These are phyloP conservation scores for Leccinum fibrillosum DNA, from an alignment of 768 basidiomycete species.

Conservation along the genomic window DNA sequence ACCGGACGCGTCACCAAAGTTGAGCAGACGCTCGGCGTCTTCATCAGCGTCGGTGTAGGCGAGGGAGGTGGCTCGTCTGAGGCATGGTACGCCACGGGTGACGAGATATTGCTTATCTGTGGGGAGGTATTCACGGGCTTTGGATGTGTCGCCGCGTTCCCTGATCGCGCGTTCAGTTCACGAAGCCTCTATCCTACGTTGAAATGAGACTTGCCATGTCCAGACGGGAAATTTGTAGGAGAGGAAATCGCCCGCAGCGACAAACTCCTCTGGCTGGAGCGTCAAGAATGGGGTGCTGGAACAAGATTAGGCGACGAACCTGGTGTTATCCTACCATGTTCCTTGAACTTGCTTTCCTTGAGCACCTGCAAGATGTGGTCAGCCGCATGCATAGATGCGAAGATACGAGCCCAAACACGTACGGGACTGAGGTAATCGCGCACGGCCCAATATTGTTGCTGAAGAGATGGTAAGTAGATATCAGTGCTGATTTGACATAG, in stretches of 20 bases:
- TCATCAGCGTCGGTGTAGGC: conserved; percentile 96
- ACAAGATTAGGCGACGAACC: conserved; percentile 44
- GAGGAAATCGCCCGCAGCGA: conserved; percentile 96
- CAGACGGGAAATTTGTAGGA: conserved; percentile 98
- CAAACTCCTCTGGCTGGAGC: conserved; percentile 79
- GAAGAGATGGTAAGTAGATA: conserved; percentile 2
- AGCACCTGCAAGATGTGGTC: conserved; percentile 62
- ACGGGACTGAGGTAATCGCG: conserved; percentile 93
- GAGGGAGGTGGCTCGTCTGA: conserved; percentile 87
- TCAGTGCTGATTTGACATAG: background rate
- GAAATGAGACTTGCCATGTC: conserved; percentile 66
- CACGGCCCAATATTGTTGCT: conserved; percentile 93
- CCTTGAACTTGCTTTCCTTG: conserved; percentile 98
- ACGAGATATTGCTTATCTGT: conserved; percentile 95
- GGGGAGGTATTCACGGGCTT: conserved; percentile 90
- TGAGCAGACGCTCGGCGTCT: conserved; percentile 89
- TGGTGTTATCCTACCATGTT: conserved; percentile 94
- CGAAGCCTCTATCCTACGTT: background rate
- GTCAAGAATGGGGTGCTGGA: conserved; percentile 8
- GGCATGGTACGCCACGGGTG: conserved; percentile 93
- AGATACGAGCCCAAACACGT: conserved; percentile 31
- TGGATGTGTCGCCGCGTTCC: conserved; percentile 89
- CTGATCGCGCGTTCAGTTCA: conserved; percentile 38
- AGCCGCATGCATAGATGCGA: conserved; percentile 22
- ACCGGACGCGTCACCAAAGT: conserved; percentile 65